These are phyloP conservation scores for Seiridium cupressi DNA, from an alignment of 2,329 filamentous ascomycete species.

Conservation along the genomic window DNA sequence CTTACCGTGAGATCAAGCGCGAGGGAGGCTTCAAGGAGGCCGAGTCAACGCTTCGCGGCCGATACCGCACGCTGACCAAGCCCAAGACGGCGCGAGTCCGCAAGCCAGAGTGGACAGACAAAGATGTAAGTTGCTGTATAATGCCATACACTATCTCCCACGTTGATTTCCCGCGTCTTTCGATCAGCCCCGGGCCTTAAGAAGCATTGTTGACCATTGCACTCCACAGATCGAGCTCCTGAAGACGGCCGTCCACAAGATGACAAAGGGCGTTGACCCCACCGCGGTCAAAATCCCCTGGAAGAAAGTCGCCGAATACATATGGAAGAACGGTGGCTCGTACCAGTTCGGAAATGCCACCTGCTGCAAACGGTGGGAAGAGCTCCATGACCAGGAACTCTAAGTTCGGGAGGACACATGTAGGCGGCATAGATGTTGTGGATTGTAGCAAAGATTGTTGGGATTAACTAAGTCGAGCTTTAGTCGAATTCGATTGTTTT, in stretches of 20 bases:
- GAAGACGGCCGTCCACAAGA: constrained; percentile 38
- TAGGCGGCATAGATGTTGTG: neutral
- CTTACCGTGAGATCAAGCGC: constrained; percentile 63
- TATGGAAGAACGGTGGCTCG: constrained; percentile 48
- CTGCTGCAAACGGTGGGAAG: constrained; percentile 57
- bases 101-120: constrained; percentile 60
- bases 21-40: constrained; percentile 58
- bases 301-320: constrained; percentile 56
- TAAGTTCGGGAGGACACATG: constrained; percentile 19
- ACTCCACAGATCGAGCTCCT: constrained; percentile 41
- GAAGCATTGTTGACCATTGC: neutral
- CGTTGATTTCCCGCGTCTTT: too few species aligned
- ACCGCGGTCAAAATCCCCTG: constrained; percentile 45
- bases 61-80: constrained; percentile 66
- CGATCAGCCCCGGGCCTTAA: neutral
- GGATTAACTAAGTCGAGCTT: neutral
- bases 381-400: constrained; percentile 23
- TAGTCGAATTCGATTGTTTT: neutral
- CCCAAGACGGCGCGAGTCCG: constrained; percentile 59
- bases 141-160: neutral
- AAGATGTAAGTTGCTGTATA: constrained; percentile 58
- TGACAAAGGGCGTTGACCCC: constrained; percentile 28
- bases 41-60: constrained; percentile 71
- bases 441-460: neutral
- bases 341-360: constrained; percentile 60